phyloP scores from a whole-genome alignment of 2,329 filamentous ascomycete species.

The Trichoderma cornu-damae region DNA sequence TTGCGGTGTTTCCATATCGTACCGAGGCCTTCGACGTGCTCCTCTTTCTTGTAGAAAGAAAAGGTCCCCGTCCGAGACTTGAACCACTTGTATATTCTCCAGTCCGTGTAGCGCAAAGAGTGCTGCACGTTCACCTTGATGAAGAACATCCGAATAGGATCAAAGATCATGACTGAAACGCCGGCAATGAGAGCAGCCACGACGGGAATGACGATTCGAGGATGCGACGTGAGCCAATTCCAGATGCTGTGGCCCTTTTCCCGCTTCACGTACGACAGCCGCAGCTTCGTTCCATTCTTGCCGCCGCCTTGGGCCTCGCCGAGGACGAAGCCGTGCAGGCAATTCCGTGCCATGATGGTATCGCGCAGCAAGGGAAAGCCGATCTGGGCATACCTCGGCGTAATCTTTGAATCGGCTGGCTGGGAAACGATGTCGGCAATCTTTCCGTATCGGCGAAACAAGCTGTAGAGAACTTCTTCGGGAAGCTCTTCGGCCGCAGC shows the following conservation, averaged over 20 bases:
- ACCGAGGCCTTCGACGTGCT: constrained; percentile 64
- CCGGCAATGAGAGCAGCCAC: constrained; percentile 76
- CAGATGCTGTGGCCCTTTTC: constrained; percentile 73
- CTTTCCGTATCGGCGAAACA: constrained; percentile 88
- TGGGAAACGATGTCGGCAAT: constrained; percentile 79
- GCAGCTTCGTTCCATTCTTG: constrained; percentile 67
- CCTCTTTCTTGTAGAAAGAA: constrained; percentile 52
- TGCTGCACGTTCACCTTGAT: constrained; percentile 82
- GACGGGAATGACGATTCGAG: constrained; percentile 78
- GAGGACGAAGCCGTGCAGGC: constrained; percentile 78
- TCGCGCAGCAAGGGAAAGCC: constrained; percentile 70
- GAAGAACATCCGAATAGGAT: constrained; percentile 90
- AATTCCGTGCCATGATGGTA: constrained; percentile 86
- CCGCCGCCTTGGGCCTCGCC: constrained; percentile 66
- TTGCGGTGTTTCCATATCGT: constrained; percentile 86
- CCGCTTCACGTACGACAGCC: constrained; percentile 77
- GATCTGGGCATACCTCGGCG: constrained; percentile 74
- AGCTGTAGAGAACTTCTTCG: constrained; percentile 78
- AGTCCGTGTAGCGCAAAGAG: constrained; percentile 68
- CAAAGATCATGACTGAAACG: constrained; percentile 82
- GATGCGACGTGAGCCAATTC: constrained; percentile 83
- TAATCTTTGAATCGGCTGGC: constrained; percentile 76
- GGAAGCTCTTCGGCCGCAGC: constrained; percentile 69
- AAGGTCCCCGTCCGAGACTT: constrained; percentile 58
- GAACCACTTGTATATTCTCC: constrained; percentile 73